phyloP scores from a whole-genome alignment of 2,329 filamentous ascomycete species.

The Paecilomyces variotii region DNA sequence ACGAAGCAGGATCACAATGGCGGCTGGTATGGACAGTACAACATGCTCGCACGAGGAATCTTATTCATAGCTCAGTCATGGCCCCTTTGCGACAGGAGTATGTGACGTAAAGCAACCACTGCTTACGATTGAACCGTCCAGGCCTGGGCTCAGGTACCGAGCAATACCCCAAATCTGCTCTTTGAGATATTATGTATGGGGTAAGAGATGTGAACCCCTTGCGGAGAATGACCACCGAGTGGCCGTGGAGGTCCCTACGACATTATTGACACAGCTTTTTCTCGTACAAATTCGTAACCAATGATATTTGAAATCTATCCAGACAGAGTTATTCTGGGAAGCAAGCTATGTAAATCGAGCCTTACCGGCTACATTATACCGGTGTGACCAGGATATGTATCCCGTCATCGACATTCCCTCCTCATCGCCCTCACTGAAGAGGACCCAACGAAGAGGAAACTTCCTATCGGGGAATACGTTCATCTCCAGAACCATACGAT shows the following conservation, averaged over 20 bases:
- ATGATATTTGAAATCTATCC: neutral
- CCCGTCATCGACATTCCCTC: constrained; percentile 64
- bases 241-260: neutral
- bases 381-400: constrained; percentile 30
- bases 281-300: neutral
- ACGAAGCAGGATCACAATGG: neutral
- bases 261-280: neutral
- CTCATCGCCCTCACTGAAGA: constrained; percentile 65
- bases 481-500: constrained; percentile 58
- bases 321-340: constrained; percentile 7
- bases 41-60: neutral
- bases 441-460: constrained; percentile 60
- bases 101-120: neutral
- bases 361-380: neutral
- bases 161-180: neutral
- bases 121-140: neutral
- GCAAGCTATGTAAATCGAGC: neutral
- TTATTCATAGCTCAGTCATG: neutral
- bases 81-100: neutral
- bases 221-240: neutral
- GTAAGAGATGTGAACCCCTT: neutral
- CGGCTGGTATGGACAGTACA: neutral
- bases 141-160: neutral
- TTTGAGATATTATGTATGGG: neutral
- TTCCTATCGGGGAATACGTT: constrained; percentile 57